phyloP scores from a whole-genome alignment of 805 yeast species.

The Yarrowia bubula region DNA sequence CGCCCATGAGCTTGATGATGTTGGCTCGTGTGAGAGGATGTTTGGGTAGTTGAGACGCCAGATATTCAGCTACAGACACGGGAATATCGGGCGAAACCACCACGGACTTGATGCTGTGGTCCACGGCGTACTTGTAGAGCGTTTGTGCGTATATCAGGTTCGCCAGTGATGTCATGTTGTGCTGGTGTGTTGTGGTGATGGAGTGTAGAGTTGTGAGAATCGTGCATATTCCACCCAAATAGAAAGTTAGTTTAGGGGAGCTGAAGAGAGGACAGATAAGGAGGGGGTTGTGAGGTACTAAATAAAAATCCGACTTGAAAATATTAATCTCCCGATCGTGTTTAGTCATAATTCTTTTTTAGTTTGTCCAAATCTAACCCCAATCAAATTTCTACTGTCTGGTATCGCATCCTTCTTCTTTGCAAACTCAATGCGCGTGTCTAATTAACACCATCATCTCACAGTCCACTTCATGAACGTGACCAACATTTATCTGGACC shows the following conservation, averaged over 20 bases:
- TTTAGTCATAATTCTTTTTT: not conserved
- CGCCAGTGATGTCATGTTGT: conserved; percentile 7
- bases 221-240: not conserved
- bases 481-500: conserved; percentile 16
- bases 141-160: conserved; percentile 19
- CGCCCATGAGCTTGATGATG: not conserved
- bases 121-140: conserved; percentile 19
- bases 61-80: not conserved
- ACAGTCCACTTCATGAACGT: not conserved
- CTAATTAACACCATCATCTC: not conserved
- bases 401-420: not conserved
- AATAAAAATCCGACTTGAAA: too few species aligned
- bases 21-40: not conserved
- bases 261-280: too few species aligned
- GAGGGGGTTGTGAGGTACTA: too few species aligned
- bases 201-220: not conserved
- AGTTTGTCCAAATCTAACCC: not conserved
- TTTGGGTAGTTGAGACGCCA: conserved; percentile 3
- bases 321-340: not conserved
- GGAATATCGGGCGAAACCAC: not conserved
- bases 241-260: not conserved
- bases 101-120: conserved; percentile 6
- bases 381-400: not conserved
- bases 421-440: conserved; percentile 5
- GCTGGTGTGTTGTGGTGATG: not conserved